Percentiles rank a stretch among this genome's conserved stretches.
phyloP scores from a whole-genome alignment of 345 rosid genomes.

The Gossypium arboreum region DNA sequence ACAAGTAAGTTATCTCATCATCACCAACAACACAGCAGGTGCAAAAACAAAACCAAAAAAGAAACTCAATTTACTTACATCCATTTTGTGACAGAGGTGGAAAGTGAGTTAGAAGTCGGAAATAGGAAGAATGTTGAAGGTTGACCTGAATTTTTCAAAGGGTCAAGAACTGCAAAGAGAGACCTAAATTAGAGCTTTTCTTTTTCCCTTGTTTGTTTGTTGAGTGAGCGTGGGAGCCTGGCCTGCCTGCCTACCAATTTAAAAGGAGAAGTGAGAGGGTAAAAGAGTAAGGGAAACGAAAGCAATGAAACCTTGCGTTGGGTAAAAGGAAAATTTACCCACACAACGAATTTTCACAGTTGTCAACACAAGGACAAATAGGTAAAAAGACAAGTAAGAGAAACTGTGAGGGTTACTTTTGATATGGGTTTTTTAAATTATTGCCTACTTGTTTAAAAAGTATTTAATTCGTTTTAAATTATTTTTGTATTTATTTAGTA shows the following conservation, averaged over 20 bases:
- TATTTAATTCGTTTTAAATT: too few relatives aligned
- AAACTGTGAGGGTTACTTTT: constrained; percentile 22
- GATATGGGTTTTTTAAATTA: constrained; percentile 9
- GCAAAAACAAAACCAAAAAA: not conserved
- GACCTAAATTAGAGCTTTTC: not conserved
- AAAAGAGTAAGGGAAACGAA: not conserved
- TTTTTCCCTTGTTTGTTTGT: not conserved
- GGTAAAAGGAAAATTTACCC: not conserved
- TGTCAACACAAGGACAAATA: constrained; percentile 35
- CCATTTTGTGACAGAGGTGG: not conserved
- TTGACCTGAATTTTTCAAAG: not conserved
- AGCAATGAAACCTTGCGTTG: not conserved
- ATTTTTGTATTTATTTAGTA: too few relatives aligned
- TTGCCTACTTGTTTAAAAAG: too few relatives aligned
- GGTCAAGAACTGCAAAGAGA: not conserved
- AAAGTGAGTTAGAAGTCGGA: not conserved
- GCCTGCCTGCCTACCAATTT: not conserved
- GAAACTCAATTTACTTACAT: not conserved
- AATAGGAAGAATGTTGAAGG: not conserved
- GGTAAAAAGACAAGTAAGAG: constrained; percentile 24
- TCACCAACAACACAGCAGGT: not conserved
- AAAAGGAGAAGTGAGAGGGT: constrained; percentile 15
- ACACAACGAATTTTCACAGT: constrained; percentile 14
- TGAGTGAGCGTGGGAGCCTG: not conserved
- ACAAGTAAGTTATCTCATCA: not conserved